phyloP scores from a whole-genome alignment of 495 filamentous ascomycete species.

The Penicillium tannophilum region DNA sequence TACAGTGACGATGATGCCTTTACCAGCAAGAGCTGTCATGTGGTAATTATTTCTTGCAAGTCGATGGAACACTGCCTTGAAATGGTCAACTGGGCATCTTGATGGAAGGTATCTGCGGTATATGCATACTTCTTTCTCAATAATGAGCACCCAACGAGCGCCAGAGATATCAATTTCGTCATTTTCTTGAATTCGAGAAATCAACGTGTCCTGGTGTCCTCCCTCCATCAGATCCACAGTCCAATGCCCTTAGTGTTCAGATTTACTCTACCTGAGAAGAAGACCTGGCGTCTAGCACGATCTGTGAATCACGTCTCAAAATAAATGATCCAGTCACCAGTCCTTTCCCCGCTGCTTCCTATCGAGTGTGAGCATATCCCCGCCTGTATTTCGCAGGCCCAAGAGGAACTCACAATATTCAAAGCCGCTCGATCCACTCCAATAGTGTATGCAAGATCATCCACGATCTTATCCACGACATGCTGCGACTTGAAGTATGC shows the following conservation, averaged over 20 bases:
- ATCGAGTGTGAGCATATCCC: background rate
- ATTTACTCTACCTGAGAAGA: slow-evolving; percentile 1
- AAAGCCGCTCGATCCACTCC: slow-evolving; percentile 41
- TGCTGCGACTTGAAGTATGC: slow-evolving; percentile 75
- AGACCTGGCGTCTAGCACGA: slow-evolving; percentile 27
- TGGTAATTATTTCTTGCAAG: slow-evolving; percentile 59
- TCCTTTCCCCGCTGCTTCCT: slow-evolving; percentile 69
- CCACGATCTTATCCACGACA: slow-evolving; percentile 75
- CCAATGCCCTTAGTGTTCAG: background rate
- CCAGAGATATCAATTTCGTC: slow-evolving; percentile 53
- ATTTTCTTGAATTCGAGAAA: slow-evolving; percentile 62
- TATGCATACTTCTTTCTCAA: slow-evolving; percentile 83
- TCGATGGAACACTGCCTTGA: slow-evolving; percentile 77
- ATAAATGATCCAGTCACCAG: slow-evolving; percentile 60
- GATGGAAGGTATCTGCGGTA: background rate
- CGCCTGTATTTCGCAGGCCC: no score
- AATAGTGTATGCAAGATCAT: slow-evolving; percentile 79
- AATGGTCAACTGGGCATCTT: slow-evolving; percentile 12
- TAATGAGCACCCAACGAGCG: slow-evolving; percentile 73
- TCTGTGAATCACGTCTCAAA: slow-evolving; percentile 31
- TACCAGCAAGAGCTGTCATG: slow-evolving; percentile 46
- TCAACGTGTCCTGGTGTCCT: slow-evolving; percentile 58
- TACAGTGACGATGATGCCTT: slow-evolving; percentile 72
- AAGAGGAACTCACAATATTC: slow-evolving; percentile 53
- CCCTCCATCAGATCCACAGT: background rate